phyloP scores from a whole-genome alignment of 1,139 yeast species.

The Debaryomycetaceae sp. region DNA sequence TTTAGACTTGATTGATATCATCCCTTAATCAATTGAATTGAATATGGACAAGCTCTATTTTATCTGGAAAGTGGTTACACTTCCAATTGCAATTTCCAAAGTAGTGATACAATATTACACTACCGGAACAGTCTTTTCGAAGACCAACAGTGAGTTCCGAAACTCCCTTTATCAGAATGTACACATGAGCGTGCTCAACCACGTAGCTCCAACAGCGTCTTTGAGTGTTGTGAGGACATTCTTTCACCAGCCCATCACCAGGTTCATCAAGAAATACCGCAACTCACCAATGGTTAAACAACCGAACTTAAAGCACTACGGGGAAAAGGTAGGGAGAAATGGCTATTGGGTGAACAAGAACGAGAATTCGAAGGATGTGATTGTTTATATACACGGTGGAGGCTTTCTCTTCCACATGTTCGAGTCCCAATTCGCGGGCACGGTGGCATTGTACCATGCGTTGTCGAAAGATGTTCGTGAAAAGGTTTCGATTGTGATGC shows the following conservation, averaged over 20 bases:
- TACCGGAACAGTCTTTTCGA: constrained; percentile 28
- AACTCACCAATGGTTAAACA: constrained; percentile 11
- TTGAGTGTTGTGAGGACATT: constrained; percentile 3
- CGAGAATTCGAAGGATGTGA: constrained; percentile 8
- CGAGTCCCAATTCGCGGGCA: constrained; percentile 25
- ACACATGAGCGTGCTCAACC: constrained; percentile 23
- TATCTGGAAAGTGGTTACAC: neutral
- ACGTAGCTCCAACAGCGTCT: constrained; percentile 14
- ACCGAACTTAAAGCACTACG: constrained; percentile 16
- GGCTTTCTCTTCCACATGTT: constrained; percentile 33
- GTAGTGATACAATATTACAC: constrained; percentile 26
- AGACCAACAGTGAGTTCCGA: constrained; percentile 27
- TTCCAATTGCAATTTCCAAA: constrained; percentile 19
- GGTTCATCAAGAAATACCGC: constrained; percentile 8
- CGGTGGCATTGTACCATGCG: constrained; percentile 21
- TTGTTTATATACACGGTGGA: constrained; percentile 39
- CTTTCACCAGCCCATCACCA: constrained; percentile 10
- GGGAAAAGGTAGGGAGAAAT: constrained; percentile 20
- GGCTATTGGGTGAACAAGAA: constrained; percentile 22
- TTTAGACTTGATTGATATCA: too few species aligned
- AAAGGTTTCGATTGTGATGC: constrained; percentile 23
- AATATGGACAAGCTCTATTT: neutral
- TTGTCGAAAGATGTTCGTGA: constrained; percentile 16
- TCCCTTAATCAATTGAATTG: too few species aligned
- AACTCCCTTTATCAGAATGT: constrained; percentile 28